A percentile compares a stretch with the other conserved stretches of the same genome.
Conservation (phyloP, 139 green algal species). For the Micromonas pusilla region DNA sequence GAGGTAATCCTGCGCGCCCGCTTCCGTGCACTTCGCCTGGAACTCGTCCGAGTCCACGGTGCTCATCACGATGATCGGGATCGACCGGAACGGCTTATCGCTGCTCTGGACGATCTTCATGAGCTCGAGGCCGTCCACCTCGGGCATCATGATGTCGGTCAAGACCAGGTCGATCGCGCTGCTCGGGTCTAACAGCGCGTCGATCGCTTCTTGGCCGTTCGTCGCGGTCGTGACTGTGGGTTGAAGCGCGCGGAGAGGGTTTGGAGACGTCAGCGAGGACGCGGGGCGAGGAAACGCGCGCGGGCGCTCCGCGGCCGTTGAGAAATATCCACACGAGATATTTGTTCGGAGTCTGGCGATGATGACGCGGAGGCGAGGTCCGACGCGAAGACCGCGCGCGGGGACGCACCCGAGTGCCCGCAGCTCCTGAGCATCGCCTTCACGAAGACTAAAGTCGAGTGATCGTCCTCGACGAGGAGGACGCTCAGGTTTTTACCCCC, state of each 20-base stretch:
- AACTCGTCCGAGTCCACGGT: constrained; percentile 48
- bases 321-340: too few relatives aligned
- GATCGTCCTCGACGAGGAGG: neutral
- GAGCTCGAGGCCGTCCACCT: constrained; percentile 72
- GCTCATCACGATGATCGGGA: constrained; percentile 77
- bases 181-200: constrained; percentile 1
- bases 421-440: constrained; percentile 53
- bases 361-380: too few relatives aligned
- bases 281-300: too few relatives aligned
- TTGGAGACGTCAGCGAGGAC: too few relatives aligned
- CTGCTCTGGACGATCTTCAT: constrained; percentile 64
- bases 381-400: too few relatives aligned
- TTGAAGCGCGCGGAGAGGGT: too few relatives aligned
- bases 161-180: constrained; percentile 73
- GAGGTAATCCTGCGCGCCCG: constrained; percentile 78
- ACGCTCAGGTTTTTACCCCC: neutral
- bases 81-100: too few relatives aligned
- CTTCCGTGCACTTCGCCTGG: constrained; percentile 59
- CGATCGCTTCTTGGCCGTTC: constrained; percentile 37
- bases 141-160: constrained; percentile 87
- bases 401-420: too few relatives aligned
- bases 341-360: too few relatives aligned
- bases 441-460: neutral
- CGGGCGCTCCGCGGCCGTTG: too few relatives aligned
- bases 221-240: constrained; percentile 43